phyloP scores from a whole-genome alignment of 768 basidiomycete genomes.

The Leccinum truebloodii region DNA sequence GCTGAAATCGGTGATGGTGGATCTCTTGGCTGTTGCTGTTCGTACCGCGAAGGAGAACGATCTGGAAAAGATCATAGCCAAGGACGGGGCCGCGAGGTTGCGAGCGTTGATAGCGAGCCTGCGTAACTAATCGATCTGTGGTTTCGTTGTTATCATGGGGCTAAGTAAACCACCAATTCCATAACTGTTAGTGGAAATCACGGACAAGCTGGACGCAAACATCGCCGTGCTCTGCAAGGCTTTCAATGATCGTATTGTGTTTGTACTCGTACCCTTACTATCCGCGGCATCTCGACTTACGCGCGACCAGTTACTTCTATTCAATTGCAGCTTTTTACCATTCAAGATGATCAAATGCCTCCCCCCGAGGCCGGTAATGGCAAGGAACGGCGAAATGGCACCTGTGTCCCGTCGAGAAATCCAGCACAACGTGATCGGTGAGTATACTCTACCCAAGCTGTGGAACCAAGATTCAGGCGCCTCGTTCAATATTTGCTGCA shows the following conservation, averaged over 20 bases:
- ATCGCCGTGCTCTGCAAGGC: constrained; percentile 68
- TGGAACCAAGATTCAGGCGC: constrained; percentile 74
- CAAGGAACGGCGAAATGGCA: constrained; percentile 42
- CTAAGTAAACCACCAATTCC: constrained; percentile 2
- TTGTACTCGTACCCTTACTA: constrained; percentile 17
- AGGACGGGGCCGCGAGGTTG: constrained; percentile 49
- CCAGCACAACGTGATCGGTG: constrained; percentile 65
- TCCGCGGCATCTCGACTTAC: constrained; percentile 7
- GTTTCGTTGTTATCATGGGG: background rate
- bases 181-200: constrained; percentile 45
- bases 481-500: constrained; percentile 73
- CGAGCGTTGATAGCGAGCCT: constrained; percentile 61
- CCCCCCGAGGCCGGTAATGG: constrained; percentile 30
- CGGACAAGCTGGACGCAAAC: constrained; percentile 73
- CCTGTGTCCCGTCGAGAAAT: constrained; percentile 63
- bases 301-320: constrained; percentile 57
- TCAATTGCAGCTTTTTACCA: constrained; percentile 62
- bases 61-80: constrained; percentile 62
- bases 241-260: constrained; percentile 67
- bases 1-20: constrained; percentile 65
- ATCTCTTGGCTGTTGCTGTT: constrained; percentile 45
- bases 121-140: constrained; percentile 42
- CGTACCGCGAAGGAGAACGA: constrained; percentile 53
- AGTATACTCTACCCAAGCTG: constrained; percentile 42
- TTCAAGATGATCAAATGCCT: constrained; percentile 40